Percentiles rank a stretch among this genome's conserved stretches.
Evolutionary conservation across 2,329 filamentous ascomycete genomes (phyloP).

Genomic region (Paraphoma sp.): DNA sequence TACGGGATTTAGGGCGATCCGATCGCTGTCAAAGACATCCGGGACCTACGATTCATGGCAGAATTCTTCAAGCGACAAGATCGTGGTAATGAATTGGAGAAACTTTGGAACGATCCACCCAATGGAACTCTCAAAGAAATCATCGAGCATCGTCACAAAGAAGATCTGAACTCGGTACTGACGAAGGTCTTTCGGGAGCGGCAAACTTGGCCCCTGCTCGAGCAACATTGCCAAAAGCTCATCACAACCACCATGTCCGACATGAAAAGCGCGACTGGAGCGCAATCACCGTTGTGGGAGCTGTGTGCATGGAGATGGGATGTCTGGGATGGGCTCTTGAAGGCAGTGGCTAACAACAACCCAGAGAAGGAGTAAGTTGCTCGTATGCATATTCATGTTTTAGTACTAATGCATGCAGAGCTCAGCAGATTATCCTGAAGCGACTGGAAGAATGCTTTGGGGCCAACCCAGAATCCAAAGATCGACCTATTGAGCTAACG

Average conservation of each 20-base stretch:
- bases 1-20: constrained; percentile 28
- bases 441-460: constrained; percentile 20
- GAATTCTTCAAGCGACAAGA: constrained; percentile 36
- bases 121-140: constrained; percentile 12
- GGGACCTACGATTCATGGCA: constrained; percentile 44
- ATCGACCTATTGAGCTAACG: constrained; percentile 22
- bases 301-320: constrained; percentile 22
- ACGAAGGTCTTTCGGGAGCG: constrained; percentile 13
- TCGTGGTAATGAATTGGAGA: constrained; percentile 29
- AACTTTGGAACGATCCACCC: constrained; percentile 30
- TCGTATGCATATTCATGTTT: too few species aligned
- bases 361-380: constrained; percentile 14
- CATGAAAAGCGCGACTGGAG: constrained; percentile 1
- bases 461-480: constrained; percentile 10
- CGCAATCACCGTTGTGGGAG: constrained; percentile 7
- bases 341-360: constrained; percentile 11
- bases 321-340: constrained; percentile 19
- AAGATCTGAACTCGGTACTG: constrained; percentile 29
- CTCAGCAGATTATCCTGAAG: constrained; percentile 5
- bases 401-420: constrained; percentile 10
- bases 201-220: constrained; percentile 23
- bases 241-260: constrained; percentile 19
- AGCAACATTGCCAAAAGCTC: constrained; percentile 18
- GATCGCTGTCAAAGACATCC: constrained; percentile 35
- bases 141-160: constrained; percentile 26